Evolutionary conservation across 179 eudicot species (phyloP), one percentile per base, ranked within the genome.

Genomic region (Spinacia oleracea): DNA sequence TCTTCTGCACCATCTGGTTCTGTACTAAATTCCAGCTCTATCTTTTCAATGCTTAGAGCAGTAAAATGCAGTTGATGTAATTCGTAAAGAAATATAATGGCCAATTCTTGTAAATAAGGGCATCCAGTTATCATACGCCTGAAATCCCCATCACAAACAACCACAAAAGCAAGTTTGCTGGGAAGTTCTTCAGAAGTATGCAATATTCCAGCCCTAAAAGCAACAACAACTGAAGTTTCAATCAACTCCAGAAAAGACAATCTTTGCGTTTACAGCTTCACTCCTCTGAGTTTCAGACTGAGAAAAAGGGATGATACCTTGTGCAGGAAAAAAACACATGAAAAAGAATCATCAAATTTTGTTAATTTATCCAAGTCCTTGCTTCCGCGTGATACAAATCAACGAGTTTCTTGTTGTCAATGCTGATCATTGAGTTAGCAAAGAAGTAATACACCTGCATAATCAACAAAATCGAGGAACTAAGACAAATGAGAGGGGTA

Each of bases 231-330:
- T 21, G 88, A 82, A 70, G 72, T 89, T 16, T 76, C 89, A 20
- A 71, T 92, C 43, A 92, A 89, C 81, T 89, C 95, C 31, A 88
- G 78, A 55, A 86, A 84, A 45, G 73, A 81, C 1, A 85, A 84
- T 76, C 74, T 77, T 9, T 92, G 97, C 51, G 78, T 87, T 16
- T 92, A 91, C 81, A 83, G 88, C 75, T 80, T 91, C 45, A 83
- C 87, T 63, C 85, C 88, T 3, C 58, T 93, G 85, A 91, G 90
- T 76, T 93, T 81, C 82, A 89, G 87, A 82, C 96, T 93, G 14
- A 59, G 60, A n/a, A 74, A 40, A 62, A 89, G 67, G 79, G 84
- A 90, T 70, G 65, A 46, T 48, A 86, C 89, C 70, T 74, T 91
- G 53, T 92, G 93, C 73, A 80, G 83, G 16, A 79, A 73, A 50